A percentile compares a stretch with the other conserved stretches of the same genome.
phyloP scores from a whole-genome alignment of 148 eudicot species.

The Cornus kousa region DNA sequence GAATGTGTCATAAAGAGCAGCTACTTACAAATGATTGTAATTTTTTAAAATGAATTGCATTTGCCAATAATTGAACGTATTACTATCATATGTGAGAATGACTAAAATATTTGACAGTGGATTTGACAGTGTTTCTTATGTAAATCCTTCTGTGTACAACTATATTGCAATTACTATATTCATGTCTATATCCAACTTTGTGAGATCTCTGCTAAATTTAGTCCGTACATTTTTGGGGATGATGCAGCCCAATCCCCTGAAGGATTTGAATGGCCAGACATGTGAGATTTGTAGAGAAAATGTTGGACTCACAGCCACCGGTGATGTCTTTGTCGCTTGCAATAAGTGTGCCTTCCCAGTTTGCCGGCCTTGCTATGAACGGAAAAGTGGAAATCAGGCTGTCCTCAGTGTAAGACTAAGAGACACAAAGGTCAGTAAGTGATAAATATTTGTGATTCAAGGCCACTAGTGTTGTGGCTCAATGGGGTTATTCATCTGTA shows the following conservation, averaged over 20 bases:
- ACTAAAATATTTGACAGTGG: too few relatives aligned
- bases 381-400: slow-evolving; percentile 75
- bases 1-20: neutral
- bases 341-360: slow-evolving; percentile 81
- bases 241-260: slow-evolving; percentile 61
- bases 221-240: slow-evolving; percentile 7
- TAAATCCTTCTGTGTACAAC: too few relatives aligned
- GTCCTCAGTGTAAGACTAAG: slow-evolving; percentile 92
- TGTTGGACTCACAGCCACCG: slow-evolving; percentile 48
- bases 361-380: slow-evolving; percentile 75
- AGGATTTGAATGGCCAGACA: slow-evolving; percentile 56
- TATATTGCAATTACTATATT: neutral
- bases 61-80: neutral
- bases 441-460: too few relatives aligned
- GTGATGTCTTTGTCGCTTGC: slow-evolving; percentile 73
- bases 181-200: slow-evolving; percentile 1
- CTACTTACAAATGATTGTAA: neutral
- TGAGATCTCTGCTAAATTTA: neutral
- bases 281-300: slow-evolving; percentile 78
- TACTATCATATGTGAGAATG: neutral
- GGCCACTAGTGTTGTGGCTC: too few relatives aligned
- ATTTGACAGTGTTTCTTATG: too few relatives aligned
- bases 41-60: neutral
- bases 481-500: too few relatives aligned
- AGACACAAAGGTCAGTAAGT: slow-evolving; percentile 84